phyloP scores from a whole-genome alignment of 305 asterid genomes.

The Fraxinus greggii region DNA sequence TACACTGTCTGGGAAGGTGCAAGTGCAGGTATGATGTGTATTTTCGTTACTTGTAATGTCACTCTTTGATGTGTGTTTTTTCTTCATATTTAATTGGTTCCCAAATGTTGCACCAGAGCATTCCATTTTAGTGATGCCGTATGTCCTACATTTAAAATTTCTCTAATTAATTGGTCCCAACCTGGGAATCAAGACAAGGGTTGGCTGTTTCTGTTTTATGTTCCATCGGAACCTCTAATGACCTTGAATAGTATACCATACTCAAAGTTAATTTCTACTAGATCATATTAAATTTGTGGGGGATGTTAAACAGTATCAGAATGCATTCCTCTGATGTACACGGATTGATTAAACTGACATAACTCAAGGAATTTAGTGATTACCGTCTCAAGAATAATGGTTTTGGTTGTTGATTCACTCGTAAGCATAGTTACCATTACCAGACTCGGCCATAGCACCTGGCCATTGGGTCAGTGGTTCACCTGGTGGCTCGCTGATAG shows the following conservation, averaged over 20 bases:
- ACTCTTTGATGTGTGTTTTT: conserved; percentile 18
- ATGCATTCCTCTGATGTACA: not conserved
- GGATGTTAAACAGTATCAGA: not conserved
- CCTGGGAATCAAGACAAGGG: not conserved
- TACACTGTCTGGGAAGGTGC: conserved; percentile 65
- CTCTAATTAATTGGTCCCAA: conserved; percentile 1
- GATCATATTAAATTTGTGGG: not conserved
- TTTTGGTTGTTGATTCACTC: not conserved
- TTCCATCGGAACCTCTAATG: not conserved
- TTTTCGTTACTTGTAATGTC: conserved; percentile 18
- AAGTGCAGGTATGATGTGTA: conserved; percentile 52
- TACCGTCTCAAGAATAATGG: not conserved
- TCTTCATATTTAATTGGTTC: not conserved
- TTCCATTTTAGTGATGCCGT: conserved; percentile 9
- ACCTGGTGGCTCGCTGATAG: not conserved
- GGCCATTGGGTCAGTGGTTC: not conserved
- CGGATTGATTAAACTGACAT: not conserved
- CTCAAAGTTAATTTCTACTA: not conserved
- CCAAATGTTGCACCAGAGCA: conserved; percentile 16
- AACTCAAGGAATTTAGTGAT: not conserved
- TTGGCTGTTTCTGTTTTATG: not conserved
- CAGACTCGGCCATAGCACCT: not conserved
- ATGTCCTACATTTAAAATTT: not conserved
- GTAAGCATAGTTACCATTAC: not conserved
- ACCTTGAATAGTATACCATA: not conserved